Base-by-base conservation (phyloP, 2,329 filamentous ascomycete genomes). In the Claviceps sp. region DNA sequence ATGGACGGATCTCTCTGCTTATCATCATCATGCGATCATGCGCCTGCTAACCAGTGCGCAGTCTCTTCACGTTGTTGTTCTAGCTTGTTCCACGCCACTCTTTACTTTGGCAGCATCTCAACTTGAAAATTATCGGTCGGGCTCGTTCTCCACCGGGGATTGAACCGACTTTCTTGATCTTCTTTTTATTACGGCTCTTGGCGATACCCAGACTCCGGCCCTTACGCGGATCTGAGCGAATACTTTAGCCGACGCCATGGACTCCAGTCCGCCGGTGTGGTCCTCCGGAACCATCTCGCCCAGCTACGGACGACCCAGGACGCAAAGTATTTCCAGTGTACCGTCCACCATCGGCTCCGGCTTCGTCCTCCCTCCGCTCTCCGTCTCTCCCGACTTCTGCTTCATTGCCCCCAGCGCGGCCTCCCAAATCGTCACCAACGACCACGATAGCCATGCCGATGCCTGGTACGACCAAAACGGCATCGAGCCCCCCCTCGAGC, bases 371-470 rank as follows among this genome's bases (percentile, higher is more conserved):
- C 85, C 86, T 50, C 85, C 88, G 17, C 65, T 78, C 37, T 72
- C 73, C 48, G 77, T 91, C 53, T 82, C 82, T 45, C 93, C 91
- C 9, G 75, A 85, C 57, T 84, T 93, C 34, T 86, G 83, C 17
- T 98, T 94, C 69, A 90, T 98, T 61, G 90, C 91, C 46, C 76
- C 82, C 36, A 85, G 88, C 45, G 88, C 91, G 53, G 93, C 91
- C 49, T 89, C 88, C 17, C 88, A 96, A 65, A 91, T 95, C 56
- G 83, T 97, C 59, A 91, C 88, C 53, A 88, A 89, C 62, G 85
- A 94, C 63, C 85, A 93, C 68, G 86, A 91, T 62, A 82, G 78
- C 58, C 82, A 85, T 62, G 77, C 82, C 53, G 80, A 82, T 58
- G 73, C 81, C 49, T 83, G 83, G 75, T 80, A 82, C 60, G 80